phyloP scores from a whole-genome alignment of 1,139 yeast species.

The Kodamaea sp. region DNA sequence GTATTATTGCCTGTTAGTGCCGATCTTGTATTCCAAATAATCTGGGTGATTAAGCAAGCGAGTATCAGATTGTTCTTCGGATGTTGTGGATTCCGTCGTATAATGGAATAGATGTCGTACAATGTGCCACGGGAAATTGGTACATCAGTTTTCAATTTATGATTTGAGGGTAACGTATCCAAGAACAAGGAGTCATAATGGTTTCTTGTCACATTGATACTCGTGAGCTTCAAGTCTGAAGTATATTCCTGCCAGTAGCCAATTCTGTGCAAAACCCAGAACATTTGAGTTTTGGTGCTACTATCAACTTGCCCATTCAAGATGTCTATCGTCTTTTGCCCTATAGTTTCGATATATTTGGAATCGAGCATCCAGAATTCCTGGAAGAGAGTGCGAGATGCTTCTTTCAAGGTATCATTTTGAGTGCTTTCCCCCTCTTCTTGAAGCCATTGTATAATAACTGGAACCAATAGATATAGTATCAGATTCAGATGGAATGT shows the following conservation, averaged over 20 bases:
- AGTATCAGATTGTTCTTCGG: constrained; percentile 26
- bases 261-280: constrained; percentile 29
- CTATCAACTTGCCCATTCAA: constrained; percentile 18
- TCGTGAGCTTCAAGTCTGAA: constrained; percentile 8
- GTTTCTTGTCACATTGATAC: not conserved
- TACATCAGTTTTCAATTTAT: constrained; percentile 11
- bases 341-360: constrained; percentile 17
- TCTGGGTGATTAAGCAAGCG: constrained; percentile 15
- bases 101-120: constrained; percentile 13
- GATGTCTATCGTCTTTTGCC: constrained; percentile 14
- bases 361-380: constrained; percentile 33
- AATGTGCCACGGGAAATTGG: not conserved
- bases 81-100: constrained; percentile 23
- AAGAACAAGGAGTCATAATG: constrained; percentile 21
- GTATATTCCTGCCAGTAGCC: constrained; percentile 37
- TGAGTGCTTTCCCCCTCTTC: constrained; percentile 21
- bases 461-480: constrained; percentile 35
- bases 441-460: constrained; percentile 38
- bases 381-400: constrained; percentile 21
- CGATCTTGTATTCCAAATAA: constrained; percentile 9
- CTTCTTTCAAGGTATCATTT: constrained; percentile 7
- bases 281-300: constrained; percentile 16
- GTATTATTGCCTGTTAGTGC: constrained; percentile 1
- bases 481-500: constrained; percentile 35
- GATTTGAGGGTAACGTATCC: constrained; percentile 19